Conservation (phyloP, 495 filamentous ascomycete genomes). For the Chaetomium fimeti region DNA sequence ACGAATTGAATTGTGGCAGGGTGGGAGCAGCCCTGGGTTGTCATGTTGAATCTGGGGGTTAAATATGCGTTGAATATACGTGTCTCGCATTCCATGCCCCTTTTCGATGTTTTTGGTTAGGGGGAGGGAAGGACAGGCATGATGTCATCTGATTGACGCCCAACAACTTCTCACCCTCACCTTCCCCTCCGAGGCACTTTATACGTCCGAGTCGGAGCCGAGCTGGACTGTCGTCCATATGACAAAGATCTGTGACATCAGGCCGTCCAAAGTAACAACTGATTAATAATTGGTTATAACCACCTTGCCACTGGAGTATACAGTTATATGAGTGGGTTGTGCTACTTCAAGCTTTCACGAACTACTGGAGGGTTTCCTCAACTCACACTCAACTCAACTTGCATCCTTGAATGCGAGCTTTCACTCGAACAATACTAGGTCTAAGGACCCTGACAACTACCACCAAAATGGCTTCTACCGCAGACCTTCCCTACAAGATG, state of each 20-base stretch:
- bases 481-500: slow-evolving; percentile 51
- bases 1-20: background rate
- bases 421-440: background rate
- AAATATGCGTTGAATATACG: background rate
- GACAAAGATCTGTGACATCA: background rate
- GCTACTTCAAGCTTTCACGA: background rate
- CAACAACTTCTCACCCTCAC: background rate
- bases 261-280: background rate
- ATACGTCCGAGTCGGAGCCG: background rate
- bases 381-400: background rate
- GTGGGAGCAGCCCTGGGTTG: background rate
- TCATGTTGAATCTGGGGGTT: background rate
- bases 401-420: slow-evolving; percentile 1
- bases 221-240: background rate
- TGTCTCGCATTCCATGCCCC: background rate
- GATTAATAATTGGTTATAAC: slow-evolving; percentile 3
- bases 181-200: background rate
- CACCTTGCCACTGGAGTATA: background rate
- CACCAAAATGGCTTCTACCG: slow-evolving; percentile 58
- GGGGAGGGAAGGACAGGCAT: background rate
- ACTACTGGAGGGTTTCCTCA: background rate
- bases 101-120: no score
- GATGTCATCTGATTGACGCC: slow-evolving; percentile 1
- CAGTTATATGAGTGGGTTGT: background rate
- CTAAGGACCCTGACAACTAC: background rate